Conservation (phyloP, 495 filamentous ascomycete genomes). For the Penicillium dipodomyicola region DNA sequence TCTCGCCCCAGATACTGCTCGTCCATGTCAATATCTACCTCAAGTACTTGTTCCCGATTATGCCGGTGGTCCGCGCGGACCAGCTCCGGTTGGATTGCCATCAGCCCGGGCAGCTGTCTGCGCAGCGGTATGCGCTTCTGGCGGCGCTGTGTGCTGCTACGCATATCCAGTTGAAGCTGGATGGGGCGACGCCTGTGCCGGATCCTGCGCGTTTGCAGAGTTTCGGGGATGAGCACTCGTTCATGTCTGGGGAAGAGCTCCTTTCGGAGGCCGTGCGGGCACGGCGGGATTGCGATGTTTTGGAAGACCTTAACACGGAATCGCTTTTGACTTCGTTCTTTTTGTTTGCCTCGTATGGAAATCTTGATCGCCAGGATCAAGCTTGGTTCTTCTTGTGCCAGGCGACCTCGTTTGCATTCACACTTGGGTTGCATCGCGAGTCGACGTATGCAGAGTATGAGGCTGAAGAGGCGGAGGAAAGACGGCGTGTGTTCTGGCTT, state of each 20-base stretch:
- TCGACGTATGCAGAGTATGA: constrained; percentile 46
- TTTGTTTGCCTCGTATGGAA: constrained; percentile 72
- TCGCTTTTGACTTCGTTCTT: constrained; percentile 77
- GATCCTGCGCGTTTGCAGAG: constrained; percentile 53
- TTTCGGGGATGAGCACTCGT: constrained; percentile 46
- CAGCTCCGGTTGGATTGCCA: constrained; percentile 62
- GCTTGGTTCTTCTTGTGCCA: constrained; percentile 66
- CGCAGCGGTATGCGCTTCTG: constrained; percentile 76
- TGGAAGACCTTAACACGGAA: constrained; percentile 60
- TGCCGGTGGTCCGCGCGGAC: constrained; percentile 74
- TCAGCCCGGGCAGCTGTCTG: constrained; percentile 55
- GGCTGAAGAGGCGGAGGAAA: constrained; percentile 50
- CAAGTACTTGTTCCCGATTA: constrained; percentile 73
- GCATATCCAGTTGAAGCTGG: constrained; percentile 70
- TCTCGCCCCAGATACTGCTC: constrained; percentile 38
- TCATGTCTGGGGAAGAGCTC: constrained; percentile 50
- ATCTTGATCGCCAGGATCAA: constrained; percentile 53
- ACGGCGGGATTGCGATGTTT: constrained; percentile 69
- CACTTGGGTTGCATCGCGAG: constrained; percentile 59
- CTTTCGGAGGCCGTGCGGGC: constrained; percentile 74
- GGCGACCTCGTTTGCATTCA: constrained; percentile 56
- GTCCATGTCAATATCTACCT: constrained; percentile 47
- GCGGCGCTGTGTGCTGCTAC: constrained; percentile 79
- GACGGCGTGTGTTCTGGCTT: constrained; percentile 61
- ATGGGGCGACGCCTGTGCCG: constrained; percentile 53